These are phyloP conservation scores for Neurospora terricola DNA, from an alignment of 495 filamentous ascomycete species.

Conservation along the genomic window DNA sequence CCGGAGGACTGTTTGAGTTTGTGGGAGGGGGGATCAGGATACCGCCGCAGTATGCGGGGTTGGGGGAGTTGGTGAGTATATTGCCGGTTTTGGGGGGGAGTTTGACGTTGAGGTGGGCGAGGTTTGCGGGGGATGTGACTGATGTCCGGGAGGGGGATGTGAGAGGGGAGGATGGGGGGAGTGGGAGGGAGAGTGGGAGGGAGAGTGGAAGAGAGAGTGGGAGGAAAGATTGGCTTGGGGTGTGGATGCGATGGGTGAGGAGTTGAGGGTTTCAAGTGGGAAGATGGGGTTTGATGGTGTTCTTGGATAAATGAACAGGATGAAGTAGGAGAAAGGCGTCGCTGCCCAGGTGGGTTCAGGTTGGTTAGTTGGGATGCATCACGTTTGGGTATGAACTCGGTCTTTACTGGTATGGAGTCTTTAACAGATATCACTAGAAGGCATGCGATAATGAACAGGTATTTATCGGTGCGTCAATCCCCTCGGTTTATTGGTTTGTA, in stretches of 20 bases:
- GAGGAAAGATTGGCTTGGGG: neutral
- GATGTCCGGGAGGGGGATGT: too few species aligned
- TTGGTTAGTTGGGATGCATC: neutral
- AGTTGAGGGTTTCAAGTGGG: neutral
- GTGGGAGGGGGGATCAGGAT: constrained; percentile 38
- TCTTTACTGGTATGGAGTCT: neutral
- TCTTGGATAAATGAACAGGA: neutral
- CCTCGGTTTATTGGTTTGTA: neutral
- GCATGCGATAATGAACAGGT: neutral
- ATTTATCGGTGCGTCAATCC: neutral
- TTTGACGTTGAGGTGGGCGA: constrained; percentile 9
- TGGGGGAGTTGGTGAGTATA: constrained; percentile 72
- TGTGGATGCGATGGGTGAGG: neutral
- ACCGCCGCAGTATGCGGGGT: constrained; percentile 61
- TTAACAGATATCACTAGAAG: neutral
- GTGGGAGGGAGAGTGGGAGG: too few species aligned
- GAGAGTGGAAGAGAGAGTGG: neutral
- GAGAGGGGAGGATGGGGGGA: too few species aligned
- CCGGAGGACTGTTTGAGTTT: constrained; percentile 51
- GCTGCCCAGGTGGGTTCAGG: neutral
- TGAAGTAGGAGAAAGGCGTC: neutral
- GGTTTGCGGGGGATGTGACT: neutral
- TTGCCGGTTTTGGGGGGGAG: constrained; percentile 59
- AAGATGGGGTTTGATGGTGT: neutral
- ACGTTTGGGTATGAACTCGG: neutral